Evolutionary conservation across 2,329 filamentous ascomycete species (phyloP).

Genomic region (Aspergillus texensis): DNA sequence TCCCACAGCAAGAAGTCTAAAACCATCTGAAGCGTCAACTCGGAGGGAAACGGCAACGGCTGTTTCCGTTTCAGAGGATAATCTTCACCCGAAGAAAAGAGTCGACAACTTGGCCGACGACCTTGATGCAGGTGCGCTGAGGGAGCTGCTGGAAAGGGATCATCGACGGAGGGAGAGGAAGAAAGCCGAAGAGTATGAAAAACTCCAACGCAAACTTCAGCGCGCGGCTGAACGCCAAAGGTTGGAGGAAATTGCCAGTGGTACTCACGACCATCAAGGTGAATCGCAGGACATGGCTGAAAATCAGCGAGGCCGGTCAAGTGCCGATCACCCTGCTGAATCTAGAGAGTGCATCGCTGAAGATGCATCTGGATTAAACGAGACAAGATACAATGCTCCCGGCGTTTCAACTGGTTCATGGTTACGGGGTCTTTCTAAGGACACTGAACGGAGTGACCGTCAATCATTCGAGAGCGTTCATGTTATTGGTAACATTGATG

Average conservation of each 20-base stretch:
- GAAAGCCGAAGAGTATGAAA: conserved; percentile 69
- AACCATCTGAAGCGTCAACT: conserved; percentile 51
- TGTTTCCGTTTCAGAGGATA: conserved; percentile 64
- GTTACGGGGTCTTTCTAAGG: conserved; percentile 37
- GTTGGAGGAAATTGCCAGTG: conserved; percentile 52
- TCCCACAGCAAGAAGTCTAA: conserved; percentile 49
- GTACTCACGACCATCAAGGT: conserved; percentile 8
- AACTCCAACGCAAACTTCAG: conserved; percentile 52
- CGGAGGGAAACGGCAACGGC: conserved; percentile 56
- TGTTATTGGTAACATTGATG: conserved; percentile 38
- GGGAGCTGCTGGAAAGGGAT: conserved; percentile 89
- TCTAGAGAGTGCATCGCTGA: conserved; percentile 11
- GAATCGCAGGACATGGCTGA: conserved; percentile 10
- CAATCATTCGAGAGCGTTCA: conserved; percentile 35
- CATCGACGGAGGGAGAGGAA: conserved; percentile 77
- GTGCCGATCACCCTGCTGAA: conserved; percentile 13
- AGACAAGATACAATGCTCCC: conserved; percentile 12
- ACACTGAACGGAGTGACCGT: conserved; percentile 22
- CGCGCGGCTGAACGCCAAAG: conserved; percentile 57
- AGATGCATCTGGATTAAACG: conserved; percentile 8
- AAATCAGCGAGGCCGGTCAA: conserved; percentile 10
- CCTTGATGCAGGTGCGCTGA: conserved; percentile 78
- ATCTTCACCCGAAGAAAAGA: conserved; percentile 61
- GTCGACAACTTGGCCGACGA: conserved; percentile 77
- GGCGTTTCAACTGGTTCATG: conserved; percentile 31